These are phyloP conservation scores for Starmerella davenportii DNA, from an alignment of 805 yeast genomes.

Conservation along the genomic window DNA sequence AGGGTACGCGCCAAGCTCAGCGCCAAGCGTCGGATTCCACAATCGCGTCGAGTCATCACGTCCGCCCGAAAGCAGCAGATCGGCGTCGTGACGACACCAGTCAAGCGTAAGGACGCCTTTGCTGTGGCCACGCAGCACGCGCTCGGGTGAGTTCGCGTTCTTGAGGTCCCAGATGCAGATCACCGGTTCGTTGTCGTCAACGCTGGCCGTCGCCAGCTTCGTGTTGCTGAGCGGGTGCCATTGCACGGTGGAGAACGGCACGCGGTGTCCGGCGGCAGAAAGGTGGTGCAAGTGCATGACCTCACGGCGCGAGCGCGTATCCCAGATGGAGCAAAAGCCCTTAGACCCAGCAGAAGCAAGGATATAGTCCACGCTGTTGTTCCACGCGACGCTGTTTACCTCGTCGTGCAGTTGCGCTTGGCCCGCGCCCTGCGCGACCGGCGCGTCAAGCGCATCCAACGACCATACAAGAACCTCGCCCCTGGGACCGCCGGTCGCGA, in stretches of 20 bases:
- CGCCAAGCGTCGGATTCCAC: conserved; percentile 76
- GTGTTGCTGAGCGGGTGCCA: conserved; percentile 94
- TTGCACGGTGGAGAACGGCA: conserved; percentile 61
- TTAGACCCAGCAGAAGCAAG: conserved; percentile 77
- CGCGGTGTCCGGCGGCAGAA: conserved; percentile 29
- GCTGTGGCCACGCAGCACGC: conserved; percentile 55
- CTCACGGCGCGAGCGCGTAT: conserved; percentile 69
- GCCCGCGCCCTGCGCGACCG: conserved; percentile 52
- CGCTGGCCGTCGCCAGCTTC: conserved; percentile 72
- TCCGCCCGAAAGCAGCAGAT: conserved; percentile 71
- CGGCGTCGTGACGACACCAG: conserved; percentile 78
- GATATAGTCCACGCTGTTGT: conserved; percentile 62
- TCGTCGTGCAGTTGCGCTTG: conserved; percentile 61
- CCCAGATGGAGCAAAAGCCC: conserved; percentile 88
- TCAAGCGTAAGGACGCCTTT: conserved; percentile 81
- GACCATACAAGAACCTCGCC: conserved; percentile 91
- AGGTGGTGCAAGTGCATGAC: conserved; percentile 68
- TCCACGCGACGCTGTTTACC: conserved; percentile 74
- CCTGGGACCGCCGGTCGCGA: conserved; percentile 76
- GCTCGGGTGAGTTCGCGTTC: conserved; percentile 81
- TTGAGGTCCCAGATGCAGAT: conserved; percentile 86
- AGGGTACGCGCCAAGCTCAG: conserved; percentile 69
- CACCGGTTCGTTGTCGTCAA: conserved; percentile 51
- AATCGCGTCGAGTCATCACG: conserved; percentile 72
- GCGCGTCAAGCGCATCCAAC: conserved; percentile 37